Percentiles rank a stretch among this genome's conserved stretches.
Conservation (phyloP, 768 basidiomycete species). For the Gloeostereum incarnatum region DNA sequence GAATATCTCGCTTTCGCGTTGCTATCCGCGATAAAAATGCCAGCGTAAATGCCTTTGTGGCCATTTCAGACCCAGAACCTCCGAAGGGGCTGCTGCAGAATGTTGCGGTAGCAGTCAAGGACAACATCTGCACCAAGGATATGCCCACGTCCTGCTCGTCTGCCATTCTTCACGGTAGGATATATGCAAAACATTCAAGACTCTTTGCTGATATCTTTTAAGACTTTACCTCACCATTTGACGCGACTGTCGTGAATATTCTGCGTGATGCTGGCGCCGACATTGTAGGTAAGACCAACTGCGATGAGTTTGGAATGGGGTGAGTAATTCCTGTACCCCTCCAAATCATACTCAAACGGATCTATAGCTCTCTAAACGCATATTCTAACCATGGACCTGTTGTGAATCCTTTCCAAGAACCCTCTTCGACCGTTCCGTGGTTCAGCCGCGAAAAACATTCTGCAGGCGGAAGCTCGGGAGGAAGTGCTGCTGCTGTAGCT, state of each 20-base stretch:
- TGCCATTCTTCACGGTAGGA: constrained; percentile 54
- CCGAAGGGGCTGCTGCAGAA: too few relatives aligned
- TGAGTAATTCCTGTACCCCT: constrained; percentile 20
- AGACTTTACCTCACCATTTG: constrained; percentile 77
- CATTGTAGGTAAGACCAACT: constrained; percentile 85
- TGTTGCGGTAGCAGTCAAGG: constrained; percentile 71
- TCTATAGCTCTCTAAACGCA: constrained; percentile 62
- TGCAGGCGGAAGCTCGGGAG: constrained; percentile 92
- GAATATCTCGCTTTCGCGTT: too few relatives aligned
- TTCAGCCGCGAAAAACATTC: constrained; percentile 38
- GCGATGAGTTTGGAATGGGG: constrained; percentile 99
- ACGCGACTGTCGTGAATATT: constrained; percentile 73
- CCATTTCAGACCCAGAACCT: too few relatives aligned
- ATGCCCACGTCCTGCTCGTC: constrained; percentile 75
- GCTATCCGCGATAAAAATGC: too few relatives aligned
- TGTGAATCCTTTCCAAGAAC: constrained; percentile 64
- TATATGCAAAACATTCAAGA: background rate
- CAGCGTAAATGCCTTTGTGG: too few relatives aligned
- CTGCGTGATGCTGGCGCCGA: constrained; percentile 56
- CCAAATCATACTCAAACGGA: constrained; percentile 1
- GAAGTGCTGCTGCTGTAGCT: constrained; percentile 90
- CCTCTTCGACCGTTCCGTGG: too few relatives aligned
- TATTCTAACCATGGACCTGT: constrained; percentile 72
- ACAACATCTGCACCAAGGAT: constrained; percentile 68
- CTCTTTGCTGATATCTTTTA: background rate